Conservation (phyloP, 176 grass and related monocot species). For the Juncus effusus region DNA sequence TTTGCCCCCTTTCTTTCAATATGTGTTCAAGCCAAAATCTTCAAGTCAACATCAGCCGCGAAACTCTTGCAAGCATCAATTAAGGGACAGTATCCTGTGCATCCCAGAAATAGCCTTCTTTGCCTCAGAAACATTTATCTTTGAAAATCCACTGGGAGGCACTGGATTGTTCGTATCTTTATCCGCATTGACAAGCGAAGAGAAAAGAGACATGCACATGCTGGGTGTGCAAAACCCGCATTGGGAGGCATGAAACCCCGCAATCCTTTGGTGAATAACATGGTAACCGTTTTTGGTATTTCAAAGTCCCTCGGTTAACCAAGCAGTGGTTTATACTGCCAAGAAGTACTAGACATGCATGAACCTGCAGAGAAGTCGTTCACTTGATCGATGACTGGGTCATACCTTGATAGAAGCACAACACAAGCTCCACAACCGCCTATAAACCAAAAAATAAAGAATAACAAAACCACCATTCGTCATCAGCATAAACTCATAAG, state of each 20-base stretch:
- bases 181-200: conserved; percentile 66
- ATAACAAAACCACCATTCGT: too few relatives aligned
- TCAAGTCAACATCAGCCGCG: conserved; percentile 63
- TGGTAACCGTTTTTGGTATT: conserved; percentile 46
- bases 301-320: conserved; percentile 63
- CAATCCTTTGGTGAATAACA: conserved; percentile 65
- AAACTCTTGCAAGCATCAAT: conserved; percentile 84
- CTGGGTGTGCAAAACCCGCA: conserved; percentile 85
- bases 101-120: conserved; percentile 66
- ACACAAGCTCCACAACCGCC: conserved; percentile 81
- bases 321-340: conserved; percentile 55
- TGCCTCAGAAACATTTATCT: conserved; percentile 49
- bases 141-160: conserved; percentile 62
- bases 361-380: conserved; percentile 44
- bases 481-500: too few relatives aligned
- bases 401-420: conserved; percentile 54
- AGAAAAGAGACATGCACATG: conserved; percentile 90
- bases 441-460: conserved; percentile 15
- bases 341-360: conserved; percentile 64
- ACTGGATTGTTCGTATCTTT: conserved; percentile 49
- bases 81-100: conserved; percentile 70
- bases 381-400: conserved; percentile 46
- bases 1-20: conserved; percentile 54
- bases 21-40: conserved; percentile 76
- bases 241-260: conserved; percentile 77